Conservation (phyloP, 2,329 filamentous ascomycete genomes). For the Mariannaea sp. region DNA sequence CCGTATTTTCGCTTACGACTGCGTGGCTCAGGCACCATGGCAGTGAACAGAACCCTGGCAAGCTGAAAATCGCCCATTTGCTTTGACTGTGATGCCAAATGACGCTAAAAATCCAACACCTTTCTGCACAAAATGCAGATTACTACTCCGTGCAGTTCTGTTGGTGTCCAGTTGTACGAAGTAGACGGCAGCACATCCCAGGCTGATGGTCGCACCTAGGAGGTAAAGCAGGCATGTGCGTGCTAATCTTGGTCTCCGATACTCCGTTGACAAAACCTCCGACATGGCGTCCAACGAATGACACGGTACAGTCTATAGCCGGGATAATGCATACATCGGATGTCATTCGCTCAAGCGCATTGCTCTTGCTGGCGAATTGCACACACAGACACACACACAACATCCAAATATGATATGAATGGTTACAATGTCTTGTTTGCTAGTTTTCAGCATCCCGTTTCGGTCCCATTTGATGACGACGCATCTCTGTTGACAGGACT, state of each 20-base stretch:
- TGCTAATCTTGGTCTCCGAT: constrained; percentile 22
- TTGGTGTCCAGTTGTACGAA: background rate
- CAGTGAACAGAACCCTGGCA: constrained; percentile 2
- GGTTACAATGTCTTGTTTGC: background rate
- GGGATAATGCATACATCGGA: constrained; percentile 13
- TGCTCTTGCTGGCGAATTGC: constrained; percentile 2
- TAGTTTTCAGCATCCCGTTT: constrained; percentile 2
- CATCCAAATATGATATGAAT: background rate
- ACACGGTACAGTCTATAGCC: constrained; percentile 2
- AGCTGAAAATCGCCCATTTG: constrained; percentile 7
- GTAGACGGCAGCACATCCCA: background rate
- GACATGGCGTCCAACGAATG: constrained; percentile 1
- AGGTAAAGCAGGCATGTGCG: constrained; percentile 23
- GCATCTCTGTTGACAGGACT: too few relatives aligned
- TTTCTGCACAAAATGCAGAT: too few relatives aligned
- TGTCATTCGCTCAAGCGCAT: constrained; percentile 11
- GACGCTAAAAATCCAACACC: background rate
- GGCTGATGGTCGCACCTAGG: background rate
- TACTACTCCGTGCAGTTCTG: too few relatives aligned
- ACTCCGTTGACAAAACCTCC: constrained; percentile 12
- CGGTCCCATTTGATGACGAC: background rate
- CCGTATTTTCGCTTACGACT: constrained; percentile 8
- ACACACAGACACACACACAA: background rate
- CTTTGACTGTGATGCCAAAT: background rate
- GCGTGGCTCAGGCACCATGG: constrained; percentile 15